phyloP scores from a whole-genome alignment of 2,329 filamentous ascomycete genomes.

The Curvularia spicifera region DNA sequence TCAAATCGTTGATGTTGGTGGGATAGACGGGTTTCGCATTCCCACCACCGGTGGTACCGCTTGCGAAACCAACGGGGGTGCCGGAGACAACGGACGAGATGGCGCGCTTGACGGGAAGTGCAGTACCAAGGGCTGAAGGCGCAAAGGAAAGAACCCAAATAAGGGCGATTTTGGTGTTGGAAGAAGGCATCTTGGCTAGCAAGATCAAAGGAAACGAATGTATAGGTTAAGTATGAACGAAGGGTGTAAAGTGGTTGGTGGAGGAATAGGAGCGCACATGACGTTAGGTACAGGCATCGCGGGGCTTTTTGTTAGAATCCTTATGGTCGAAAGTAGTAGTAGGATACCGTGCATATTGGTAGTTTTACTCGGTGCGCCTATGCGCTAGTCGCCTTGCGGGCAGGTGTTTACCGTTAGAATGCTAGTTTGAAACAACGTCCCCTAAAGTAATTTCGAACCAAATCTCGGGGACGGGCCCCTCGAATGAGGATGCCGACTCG shows the following conservation, averaged over 20 bases:
- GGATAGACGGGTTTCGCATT: background rate
- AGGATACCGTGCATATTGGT: background rate
- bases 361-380: background rate
- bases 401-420: background rate
- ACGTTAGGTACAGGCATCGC: background rate
- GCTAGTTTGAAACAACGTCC: background rate
- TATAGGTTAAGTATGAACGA: background rate
- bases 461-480: background rate
- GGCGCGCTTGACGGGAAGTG: background rate
- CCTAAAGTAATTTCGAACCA: background rate
- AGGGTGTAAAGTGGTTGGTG: background rate
- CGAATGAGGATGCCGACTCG: background rate
- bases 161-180: background rate
- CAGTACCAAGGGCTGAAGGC: background rate
- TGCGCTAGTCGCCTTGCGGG: background rate
- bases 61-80: background rate
- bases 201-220: background rate
- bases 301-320: background rate
- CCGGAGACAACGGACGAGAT: background rate
- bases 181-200: background rate
- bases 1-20: background rate
- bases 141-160: background rate
- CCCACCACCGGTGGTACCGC: background rate
- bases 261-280: background rate
- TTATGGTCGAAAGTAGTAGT: background rate